Conservation (phyloP, 352 stramenopile species). For the Thalassiosira delicatula region DNA sequence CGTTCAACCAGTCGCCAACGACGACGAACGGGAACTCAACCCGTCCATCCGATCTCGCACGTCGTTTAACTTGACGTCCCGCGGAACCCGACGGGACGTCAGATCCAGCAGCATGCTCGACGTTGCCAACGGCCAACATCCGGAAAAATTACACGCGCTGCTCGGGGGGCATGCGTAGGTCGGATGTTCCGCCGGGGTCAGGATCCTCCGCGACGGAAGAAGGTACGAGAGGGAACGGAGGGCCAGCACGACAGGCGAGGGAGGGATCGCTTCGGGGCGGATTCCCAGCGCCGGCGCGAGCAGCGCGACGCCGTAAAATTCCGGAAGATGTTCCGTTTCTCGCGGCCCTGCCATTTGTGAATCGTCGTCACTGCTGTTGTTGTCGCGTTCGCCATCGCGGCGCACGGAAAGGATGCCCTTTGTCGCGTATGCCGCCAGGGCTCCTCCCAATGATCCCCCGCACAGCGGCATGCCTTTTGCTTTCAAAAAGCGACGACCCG, state of each 20-base stretch:
- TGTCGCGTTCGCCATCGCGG: background rate
- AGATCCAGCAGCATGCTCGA: conserved; percentile 69
- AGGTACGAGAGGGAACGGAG: conserved; percentile 45
- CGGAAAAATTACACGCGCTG: conserved; percentile 60
- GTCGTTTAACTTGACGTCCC: too few relatives aligned
- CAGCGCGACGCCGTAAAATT: conserved; percentile 54
- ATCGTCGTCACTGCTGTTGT: background rate
- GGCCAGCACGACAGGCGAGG: conserved; percentile 29
- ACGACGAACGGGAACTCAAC: too few relatives aligned
- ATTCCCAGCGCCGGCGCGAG: conserved; percentile 67
- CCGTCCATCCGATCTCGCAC: too few relatives aligned
- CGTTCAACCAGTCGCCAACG: too few relatives aligned
- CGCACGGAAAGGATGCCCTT: conserved; percentile 17
- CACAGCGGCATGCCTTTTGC: background rate
- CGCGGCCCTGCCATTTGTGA: conserved; percentile 2
- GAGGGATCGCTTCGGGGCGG: conserved; percentile 50
- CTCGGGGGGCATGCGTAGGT: conserved; percentile 56
- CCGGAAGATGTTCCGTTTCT: background rate
- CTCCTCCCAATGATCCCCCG: conserved; percentile 47
- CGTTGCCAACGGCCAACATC: conserved; percentile 68
- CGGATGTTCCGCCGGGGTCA: conserved; percentile 68
- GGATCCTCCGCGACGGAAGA: conserved; percentile 32
- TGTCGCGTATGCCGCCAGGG: conserved; percentile 52
- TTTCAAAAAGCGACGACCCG: conserved; percentile 2
- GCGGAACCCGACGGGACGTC: conserved; percentile 42